phyloP scores from a whole-genome alignment of 306 rosid genomes.

The Trifolium subterraneum region DNA sequence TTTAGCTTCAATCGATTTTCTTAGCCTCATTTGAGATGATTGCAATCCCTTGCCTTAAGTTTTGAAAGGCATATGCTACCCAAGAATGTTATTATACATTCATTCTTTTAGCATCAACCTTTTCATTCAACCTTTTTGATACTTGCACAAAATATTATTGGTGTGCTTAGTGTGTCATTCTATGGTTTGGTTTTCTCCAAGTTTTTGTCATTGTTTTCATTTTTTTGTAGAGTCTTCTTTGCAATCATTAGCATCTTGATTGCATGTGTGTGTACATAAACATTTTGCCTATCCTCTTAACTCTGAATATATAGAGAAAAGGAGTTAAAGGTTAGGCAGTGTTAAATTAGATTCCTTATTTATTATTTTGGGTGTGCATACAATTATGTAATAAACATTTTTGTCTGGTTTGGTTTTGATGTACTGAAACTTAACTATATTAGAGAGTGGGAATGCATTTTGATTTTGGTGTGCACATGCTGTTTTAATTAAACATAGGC shows the following conservation, averaged over 20 bases:
- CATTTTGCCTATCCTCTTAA: constrained; percentile 68
- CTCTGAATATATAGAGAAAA: constrained; percentile 33
- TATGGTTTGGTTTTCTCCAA: constrained; percentile 60
- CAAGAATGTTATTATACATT: constrained; percentile 74
- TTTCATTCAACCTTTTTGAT: constrained; percentile 41
- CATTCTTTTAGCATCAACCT: constrained; percentile 70
- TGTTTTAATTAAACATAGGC: constrained; percentile 34
- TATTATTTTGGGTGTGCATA: constrained; percentile 72
- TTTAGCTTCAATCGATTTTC: constrained; percentile 39
- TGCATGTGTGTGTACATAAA: constrained; percentile 64
- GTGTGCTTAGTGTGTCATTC: constrained; percentile 71
- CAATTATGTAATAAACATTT: constrained; percentile 57
- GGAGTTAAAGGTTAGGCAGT: constrained; percentile 54
- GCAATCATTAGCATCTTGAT: constrained; percentile 60
- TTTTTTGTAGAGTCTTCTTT: constrained; percentile 67
- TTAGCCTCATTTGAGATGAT: constrained; percentile 53
- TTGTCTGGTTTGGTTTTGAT: constrained; percentile 53
- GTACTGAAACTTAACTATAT: constrained; percentile 68
- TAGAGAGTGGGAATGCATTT: constrained; percentile 68
- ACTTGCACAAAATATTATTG: constrained; percentile 47
- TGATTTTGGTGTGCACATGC: constrained; percentile 78
- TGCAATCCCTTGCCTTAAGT: constrained; percentile 71
- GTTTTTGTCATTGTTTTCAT: constrained; percentile 53
- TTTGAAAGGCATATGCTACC: constrained; percentile 61
- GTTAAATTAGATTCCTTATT: constrained; percentile 53